Evolutionary conservation across 371 early-diverging fungal genomes (phyloP), one percentile per base, ranked within the genome.

Genomic region (Capillidium heterosporum): DNA sequence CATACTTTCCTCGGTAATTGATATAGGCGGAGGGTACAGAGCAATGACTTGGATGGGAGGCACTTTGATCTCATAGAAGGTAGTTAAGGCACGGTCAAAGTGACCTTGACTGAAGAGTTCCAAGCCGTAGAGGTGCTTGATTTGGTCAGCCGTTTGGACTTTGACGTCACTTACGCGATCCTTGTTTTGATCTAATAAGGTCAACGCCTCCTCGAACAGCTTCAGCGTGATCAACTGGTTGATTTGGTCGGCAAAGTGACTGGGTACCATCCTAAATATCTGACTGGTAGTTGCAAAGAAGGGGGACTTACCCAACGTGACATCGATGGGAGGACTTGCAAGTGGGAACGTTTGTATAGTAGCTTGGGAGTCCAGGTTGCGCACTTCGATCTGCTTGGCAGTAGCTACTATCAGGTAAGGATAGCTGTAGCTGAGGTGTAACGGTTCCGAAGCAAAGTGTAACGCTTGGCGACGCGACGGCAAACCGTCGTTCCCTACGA

Each of bases 181-280:
- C 23, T 42, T 55, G 43, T 55, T 55, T 23, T 42, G 43, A 10
- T 55, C 55, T 3, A 55, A 26, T 44, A 55, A 68, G 28, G 65
- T 64, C 35, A 74, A 67, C 0, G 50, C 50, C 31, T 42, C 59
- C 28, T 29, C 11, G 56, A 57, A 50, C 21, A 39, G 51, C 31
- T 43, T 49, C 27, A 42, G 13, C 24, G 35, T 42, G 19, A 81
- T 65, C 23, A 80, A 67, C 28, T 75, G 26, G 4, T 39, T 57
- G 61, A 86, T 89, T 72, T 93, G 95, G 31, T 86, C 82, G 17
- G 87, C 84, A 56, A 91, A 89, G 59, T 87, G 89, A 46, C 77
- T 71, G 0, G 91, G 89, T 11, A 89, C 74, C 7, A 92, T 73
- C 26, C 91, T 77, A 86, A 90, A 93, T 1, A 91, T 78, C 32